A percentile compares a stretch with the other conserved stretches of the same genome.
Evolutionary conservation across 495 filamentous ascomycete species (phyloP).

Genomic region (Tuber melanosporum): DNA sequence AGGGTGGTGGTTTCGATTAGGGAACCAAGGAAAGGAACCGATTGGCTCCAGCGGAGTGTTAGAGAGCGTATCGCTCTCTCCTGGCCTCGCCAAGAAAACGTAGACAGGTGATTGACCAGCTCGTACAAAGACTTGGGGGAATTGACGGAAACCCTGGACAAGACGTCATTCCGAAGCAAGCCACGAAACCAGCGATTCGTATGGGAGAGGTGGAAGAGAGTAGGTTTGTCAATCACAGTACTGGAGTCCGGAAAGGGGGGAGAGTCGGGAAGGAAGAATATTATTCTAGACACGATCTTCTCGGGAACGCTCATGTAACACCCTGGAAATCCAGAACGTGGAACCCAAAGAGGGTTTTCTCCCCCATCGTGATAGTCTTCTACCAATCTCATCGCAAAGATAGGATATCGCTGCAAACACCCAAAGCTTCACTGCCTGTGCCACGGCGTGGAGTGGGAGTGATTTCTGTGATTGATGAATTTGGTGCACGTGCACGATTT

Average conservation of each 20-base stretch:
- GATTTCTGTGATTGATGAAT: neutral
- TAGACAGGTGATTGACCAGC: constrained; percentile 11
- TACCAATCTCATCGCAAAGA: constrained; percentile 9
- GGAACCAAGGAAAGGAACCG: neutral
- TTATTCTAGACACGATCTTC: constrained; percentile 16
- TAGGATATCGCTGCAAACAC: neutral
- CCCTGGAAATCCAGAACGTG: neutral
- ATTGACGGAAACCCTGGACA: constrained; percentile 13
- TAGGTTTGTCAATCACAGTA: constrained; percentile 1
- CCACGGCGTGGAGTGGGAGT: neutral
- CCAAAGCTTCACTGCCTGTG: neutral
- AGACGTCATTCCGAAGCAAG: constrained; percentile 22
- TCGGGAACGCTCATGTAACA: neutral
- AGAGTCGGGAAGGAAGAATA: constrained; percentile 8
- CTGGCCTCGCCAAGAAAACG: constrained; percentile 16
- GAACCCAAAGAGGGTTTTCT: neutral
- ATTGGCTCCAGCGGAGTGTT: constrained; percentile 14
- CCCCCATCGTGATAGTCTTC: constrained; percentile 3
- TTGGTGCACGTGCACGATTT: neutral
- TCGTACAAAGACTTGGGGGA: constrained; percentile 16
- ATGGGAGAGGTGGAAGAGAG: constrained; percentile 13
- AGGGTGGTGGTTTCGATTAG: neutral
- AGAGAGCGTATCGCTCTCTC: constrained; percentile 19
- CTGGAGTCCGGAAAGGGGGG: constrained; percentile 6
- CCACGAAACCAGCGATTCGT: constrained; percentile 15